Conservation (phyloP, 495 filamentous ascomycete genomes). For the Penicillium longicatenatum region DNA sequence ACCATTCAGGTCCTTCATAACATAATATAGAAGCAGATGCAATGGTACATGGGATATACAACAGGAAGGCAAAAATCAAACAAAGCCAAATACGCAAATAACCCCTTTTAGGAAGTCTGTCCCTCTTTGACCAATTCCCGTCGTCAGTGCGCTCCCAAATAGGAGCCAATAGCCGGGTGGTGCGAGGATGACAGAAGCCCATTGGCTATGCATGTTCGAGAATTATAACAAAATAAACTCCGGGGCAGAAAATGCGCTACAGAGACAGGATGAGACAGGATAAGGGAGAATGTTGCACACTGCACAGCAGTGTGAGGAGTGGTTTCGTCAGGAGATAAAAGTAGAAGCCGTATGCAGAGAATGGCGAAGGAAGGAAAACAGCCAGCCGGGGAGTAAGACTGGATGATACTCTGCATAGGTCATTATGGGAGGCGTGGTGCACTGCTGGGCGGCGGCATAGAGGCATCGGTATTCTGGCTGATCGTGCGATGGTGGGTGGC, state of each 20-base stretch:
- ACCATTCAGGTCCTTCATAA: conserved; percentile 10
- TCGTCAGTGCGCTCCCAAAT: background rate
- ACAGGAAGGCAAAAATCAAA: conserved; percentile 1
- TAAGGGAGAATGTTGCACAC: conserved; percentile 9
- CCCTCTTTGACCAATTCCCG: background rate
- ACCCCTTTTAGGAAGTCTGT: background rate
- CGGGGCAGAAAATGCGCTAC: background rate
- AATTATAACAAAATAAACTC: conserved; percentile 5
- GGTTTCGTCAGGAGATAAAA: conserved; percentile 1
- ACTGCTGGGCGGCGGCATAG: conserved; percentile 10
- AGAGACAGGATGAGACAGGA: background rate
- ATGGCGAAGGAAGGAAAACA: background rate
- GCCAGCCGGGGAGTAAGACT: background rate
- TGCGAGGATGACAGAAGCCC: background rate
- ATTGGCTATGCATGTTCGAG: background rate
- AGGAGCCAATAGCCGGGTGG: background rate
- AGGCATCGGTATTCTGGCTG: conserved; percentile 27
- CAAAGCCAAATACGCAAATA: background rate
- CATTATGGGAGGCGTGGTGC: conserved; percentile 13
- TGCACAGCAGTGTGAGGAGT: conserved; percentile 20
- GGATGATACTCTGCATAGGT: background rate
- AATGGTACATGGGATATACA: conserved; percentile 26
- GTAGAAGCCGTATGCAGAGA: background rate
- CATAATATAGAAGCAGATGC: conserved; percentile 14
- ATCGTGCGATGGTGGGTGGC: conserved; percentile 27